Conservation (phyloP, 495 filamentous ascomycete species). For the Penicillium pancosmium region DNA sequence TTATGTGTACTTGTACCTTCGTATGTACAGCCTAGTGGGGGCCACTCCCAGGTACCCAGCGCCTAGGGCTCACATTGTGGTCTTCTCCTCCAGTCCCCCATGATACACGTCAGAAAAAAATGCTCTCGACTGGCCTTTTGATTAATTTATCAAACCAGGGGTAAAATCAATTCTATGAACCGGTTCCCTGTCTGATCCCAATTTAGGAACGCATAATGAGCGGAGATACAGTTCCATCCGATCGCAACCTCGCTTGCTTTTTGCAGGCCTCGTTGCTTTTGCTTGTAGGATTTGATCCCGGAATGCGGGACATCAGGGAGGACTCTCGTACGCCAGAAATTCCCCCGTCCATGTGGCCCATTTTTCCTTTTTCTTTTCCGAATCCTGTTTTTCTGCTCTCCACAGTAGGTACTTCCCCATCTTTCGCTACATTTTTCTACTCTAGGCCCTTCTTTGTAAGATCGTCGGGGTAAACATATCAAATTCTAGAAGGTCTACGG, state of each 20-base stretch:
- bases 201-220: not conserved
- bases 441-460: not conserved
- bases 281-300: constrained; percentile 9
- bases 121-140: not conserved
- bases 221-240: constrained; percentile 3
- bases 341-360: constrained; percentile 20
- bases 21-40: not conserved
- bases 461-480: not conserved
- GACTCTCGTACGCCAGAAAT: constrained; percentile 6
- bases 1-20: not conserved
- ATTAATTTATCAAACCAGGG: constrained; percentile 3
- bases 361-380: constrained; percentile 1
- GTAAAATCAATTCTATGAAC: not conserved
- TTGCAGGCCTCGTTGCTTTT: constrained; percentile 3
- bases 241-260: constrained; percentile 6
- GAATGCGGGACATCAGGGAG: constrained; percentile 2
- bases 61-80: not conserved
- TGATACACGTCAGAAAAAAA: constrained; percentile 5
- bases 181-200: not conserved
- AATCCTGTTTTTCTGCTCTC: not conserved
- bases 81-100: not conserved
- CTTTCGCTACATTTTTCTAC: not conserved
- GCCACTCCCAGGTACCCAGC: not conserved
- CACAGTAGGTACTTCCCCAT: not conserved
- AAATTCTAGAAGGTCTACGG: not conserved